Conservation (phyloP, 768 basidiomycete genomes). For the Holtermannia corniformis region DNA sequence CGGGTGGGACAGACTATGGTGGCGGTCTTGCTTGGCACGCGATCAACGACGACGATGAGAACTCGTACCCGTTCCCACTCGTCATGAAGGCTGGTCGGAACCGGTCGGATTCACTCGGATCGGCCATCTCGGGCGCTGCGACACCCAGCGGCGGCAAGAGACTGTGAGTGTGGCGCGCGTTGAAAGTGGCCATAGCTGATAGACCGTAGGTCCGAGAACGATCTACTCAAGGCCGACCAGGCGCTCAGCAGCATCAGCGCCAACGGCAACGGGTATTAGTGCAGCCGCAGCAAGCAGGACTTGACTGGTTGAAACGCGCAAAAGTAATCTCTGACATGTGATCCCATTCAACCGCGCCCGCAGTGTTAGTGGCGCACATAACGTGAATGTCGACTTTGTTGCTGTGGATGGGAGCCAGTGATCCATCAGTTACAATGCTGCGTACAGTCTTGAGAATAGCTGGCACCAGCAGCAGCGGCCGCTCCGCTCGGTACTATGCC, state of each 20-base stretch:
- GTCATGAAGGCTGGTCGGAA: constrained; percentile 41
- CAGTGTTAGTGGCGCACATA: no score
- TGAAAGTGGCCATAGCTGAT: background rate
- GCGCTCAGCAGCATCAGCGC: constrained; percentile 49
- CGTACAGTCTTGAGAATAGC: no score
- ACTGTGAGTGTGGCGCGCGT: constrained; percentile 41
- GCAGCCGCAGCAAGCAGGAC: background rate
- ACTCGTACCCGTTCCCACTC: constrained; percentile 42
- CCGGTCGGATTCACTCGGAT: constrained; percentile 47
- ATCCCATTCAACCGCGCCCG: no score
- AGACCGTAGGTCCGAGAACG: constrained; percentile 58
- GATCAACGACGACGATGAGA: constrained; percentile 55
- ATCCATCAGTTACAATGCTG: no score
- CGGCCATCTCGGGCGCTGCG: constrained; percentile 56
- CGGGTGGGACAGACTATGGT: no score
- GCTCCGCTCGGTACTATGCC: background rate
- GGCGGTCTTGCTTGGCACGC: constrained; percentile 41
- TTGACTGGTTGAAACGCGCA: background rate
- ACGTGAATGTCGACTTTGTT: background rate
- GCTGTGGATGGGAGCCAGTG: no score
- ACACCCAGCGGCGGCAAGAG: constrained; percentile 84
- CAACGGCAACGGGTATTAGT: constrained; percentile 19
- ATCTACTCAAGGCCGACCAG: constrained; percentile 76
- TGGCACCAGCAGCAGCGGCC: background rate
- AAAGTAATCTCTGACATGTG: background rate